Percentiles rank a stretch among this genome's conserved stretches.
Conservation (phyloP, 257 asterid species). For the Salvia hispanica region DNA sequence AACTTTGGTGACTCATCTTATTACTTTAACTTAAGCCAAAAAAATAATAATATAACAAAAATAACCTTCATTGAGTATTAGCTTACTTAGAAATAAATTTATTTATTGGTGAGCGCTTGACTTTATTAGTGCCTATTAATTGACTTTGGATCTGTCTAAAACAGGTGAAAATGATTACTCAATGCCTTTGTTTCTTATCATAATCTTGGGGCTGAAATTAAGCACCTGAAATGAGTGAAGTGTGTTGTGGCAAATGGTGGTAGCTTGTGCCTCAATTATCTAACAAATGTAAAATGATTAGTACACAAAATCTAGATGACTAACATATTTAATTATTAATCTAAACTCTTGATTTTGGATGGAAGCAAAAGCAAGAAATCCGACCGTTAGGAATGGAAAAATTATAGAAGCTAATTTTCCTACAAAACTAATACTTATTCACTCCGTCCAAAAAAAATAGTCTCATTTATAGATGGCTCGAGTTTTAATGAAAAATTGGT, state of each 20-base stretch:
- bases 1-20: slow-evolving; percentile 18
- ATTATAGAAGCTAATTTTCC: no score
- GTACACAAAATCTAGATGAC: neutral
- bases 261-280: neutral
- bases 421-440: no score
- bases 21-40: slow-evolving; percentile 12
- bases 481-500: no score
- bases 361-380: no score
- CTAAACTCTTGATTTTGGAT: neutral
- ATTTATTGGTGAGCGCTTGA: slow-evolving; percentile 30
- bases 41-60: neutral
- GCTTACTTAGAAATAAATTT: neutral
- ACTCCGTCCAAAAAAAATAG: no score
- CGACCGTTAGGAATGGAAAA: no score
- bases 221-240: slow-evolving; percentile 22
- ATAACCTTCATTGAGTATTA: neutral
- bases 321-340: neutral
- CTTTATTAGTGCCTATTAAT: slow-evolving; percentile 16
- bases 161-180: slow-evolving; percentile 25
- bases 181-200: neutral
- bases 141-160: slow-evolving; percentile 4
- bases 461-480: no score
- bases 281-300: neutral
- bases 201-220: slow-evolving; percentile 16
- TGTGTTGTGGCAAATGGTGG: neutral